Percentiles rank a stretch among this genome's conserved stretches.
These are phyloP conservation scores for Hemisphaericaspora xylanilytica DNA, from an alignment of 1,139 yeast species.

Conservation along the genomic window DNA sequence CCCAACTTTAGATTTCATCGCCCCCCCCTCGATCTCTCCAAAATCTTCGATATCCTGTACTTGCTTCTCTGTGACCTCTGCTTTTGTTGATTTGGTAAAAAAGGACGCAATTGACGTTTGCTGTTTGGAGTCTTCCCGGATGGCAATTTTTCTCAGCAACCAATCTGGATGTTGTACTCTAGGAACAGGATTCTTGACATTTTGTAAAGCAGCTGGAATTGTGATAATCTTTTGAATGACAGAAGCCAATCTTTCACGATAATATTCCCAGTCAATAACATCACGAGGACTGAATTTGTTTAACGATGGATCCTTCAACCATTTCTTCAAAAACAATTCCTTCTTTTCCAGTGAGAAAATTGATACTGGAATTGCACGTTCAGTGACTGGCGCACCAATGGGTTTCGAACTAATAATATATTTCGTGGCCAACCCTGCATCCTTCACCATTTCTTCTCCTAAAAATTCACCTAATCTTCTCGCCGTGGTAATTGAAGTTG, in stretches of 20 bases:
- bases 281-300: constrained; percentile 86
- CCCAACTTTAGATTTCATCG: constrained; percentile 39
- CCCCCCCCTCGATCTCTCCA: constrained; percentile 30
- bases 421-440: constrained; percentile 93
- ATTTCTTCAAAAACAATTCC: constrained; percentile 73
- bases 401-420: constrained; percentile 90
- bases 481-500: constrained; percentile 95
- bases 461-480: constrained; percentile 88
- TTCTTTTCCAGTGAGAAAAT: constrained; percentile 77
- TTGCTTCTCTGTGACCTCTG: constrained; percentile 27
- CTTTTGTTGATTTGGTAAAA: constrained; percentile 43
- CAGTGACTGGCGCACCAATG: constrained; percentile 85
- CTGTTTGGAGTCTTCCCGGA: constrained; percentile 63
- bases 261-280: constrained; percentile 92
- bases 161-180: constrained; percentile 94
- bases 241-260: constrained; percentile 85
- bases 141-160: constrained; percentile 65
- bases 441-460: constrained; percentile 97
- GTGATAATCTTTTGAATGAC: constrained; percentile 93
- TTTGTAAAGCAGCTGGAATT: constrained; percentile 95
- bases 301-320: constrained; percentile 80
- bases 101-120: constrained; percentile 66
- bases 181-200: constrained; percentile 90
- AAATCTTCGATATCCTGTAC: constrained; percentile 78
- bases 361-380: constrained; percentile 94